Evolutionary conservation across 2,329 filamentous ascomycete species (phyloP), one percentile per base, ranked within the genome.

Genomic region (Phyllosticta citriasiana): DNA sequence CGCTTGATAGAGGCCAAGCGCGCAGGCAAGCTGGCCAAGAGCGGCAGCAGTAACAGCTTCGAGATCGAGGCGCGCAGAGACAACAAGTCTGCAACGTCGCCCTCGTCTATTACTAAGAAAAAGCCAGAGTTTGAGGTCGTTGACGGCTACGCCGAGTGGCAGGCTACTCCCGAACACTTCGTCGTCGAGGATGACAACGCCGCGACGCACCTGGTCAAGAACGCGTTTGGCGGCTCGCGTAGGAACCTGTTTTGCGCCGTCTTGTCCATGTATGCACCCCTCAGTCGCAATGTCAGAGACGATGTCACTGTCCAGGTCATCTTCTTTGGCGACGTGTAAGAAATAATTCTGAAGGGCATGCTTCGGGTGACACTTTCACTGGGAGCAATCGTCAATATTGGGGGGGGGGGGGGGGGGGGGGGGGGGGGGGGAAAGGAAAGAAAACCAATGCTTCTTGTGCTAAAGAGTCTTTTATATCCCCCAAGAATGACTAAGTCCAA

Each of bases 271-370:
- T 63, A 67, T 25, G 68, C 72, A 51, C 69, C 75, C 2, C 61
- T 67, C 19, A 70, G 69, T 8, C 64, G 79, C 54, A 68, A 72
- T 63, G 72, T 78, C 16, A 70, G 79, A 9, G 80, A 82, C 65
- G 80, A 82, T 66, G 78, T 78, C 8, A 81, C 79, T 1, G 73
- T 82, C 7, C 76, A 82, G 66, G 80, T 82, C 2, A 75, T 80
- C 26, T 78, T 84, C 73, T 84, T 84, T 66, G 78, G 75, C 2
- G 77, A 64, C 47, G 30, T 70, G 25, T 56, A 53, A 30, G 1
- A 26, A 55, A 12, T 4, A 27, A 8, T 26, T 6, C 7, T 14
- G 52, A 26, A 25, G 8, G 25, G 52, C 27, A 30, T 30, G 9
- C 27, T 8, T 30, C 3, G 2, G 27, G 27, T 4, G 19, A n/a